These are phyloP conservation scores for Nemophila menziesii DNA, from an alignment of 257 asterid species.

Conservation along the genomic window DNA sequence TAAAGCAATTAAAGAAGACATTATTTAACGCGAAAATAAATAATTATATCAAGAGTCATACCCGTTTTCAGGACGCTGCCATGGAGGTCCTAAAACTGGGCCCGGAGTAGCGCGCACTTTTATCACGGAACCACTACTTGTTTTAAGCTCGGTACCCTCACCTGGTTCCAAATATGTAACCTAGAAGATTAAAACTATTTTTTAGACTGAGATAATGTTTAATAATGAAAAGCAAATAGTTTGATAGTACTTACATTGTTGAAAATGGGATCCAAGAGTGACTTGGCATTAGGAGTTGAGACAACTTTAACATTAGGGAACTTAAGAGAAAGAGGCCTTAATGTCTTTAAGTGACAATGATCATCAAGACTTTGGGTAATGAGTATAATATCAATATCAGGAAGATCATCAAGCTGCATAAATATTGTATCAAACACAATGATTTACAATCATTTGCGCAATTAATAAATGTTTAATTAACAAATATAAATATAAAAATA, in stretches of 20 bases:
- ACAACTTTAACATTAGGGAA: conserved; percentile 56
- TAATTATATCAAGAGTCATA: conserved; percentile 13
- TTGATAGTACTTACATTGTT: conserved; percentile 39
- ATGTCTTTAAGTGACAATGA: conserved; percentile 83
- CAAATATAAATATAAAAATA: conserved; percentile 12
- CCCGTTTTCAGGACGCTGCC: conserved; percentile 99
- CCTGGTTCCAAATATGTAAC: conserved; percentile 83
- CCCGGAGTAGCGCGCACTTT: conserved; percentile 76
- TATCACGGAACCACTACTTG: conserved; percentile 31
- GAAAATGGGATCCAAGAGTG: conserved; percentile 74
- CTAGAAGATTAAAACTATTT: conserved; percentile 20
- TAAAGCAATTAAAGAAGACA: conserved; percentile 23
- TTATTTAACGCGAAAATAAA: neutral
- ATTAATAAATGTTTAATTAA: too few species aligned
- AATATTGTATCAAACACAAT: conserved; percentile 10
- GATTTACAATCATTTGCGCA: too few species aligned
- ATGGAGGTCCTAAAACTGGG: conserved; percentile 91
- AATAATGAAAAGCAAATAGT: neutral
- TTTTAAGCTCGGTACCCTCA: conserved; percentile 36
- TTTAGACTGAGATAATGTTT: neutral
- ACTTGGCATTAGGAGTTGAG: conserved; percentile 75
- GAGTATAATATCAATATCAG: conserved; percentile 63
- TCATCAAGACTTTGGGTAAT: conserved; percentile 97
- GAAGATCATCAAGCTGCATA: conserved; percentile 81
- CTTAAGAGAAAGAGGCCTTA: conserved; percentile 70